Evolutionary conservation across 768 basidiomycete genomes (phyloP).

Genomic region (Omphalotus guepiniiformis): DNA sequence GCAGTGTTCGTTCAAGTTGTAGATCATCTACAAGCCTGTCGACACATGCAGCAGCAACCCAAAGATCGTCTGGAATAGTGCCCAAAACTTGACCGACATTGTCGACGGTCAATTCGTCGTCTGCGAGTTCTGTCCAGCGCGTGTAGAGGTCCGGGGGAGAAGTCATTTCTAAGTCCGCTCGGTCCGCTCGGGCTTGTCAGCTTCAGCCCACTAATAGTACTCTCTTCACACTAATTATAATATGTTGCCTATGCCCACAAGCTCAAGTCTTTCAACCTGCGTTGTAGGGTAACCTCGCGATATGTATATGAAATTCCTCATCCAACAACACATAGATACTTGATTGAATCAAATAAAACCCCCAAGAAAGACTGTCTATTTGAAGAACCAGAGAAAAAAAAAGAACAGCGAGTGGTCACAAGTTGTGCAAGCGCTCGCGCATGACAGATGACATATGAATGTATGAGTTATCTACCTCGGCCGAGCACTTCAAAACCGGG

Average conservation of each 20-base stretch:
- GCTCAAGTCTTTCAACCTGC: no score
- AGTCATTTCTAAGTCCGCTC: no score
- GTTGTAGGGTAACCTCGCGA: not conserved
- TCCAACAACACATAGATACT: not conserved
- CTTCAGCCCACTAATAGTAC: no score
- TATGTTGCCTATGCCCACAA: no score
- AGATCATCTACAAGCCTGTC: slow-evolving; percentile 64
- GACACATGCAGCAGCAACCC: slow-evolving; percentile 71
- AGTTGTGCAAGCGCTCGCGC: no score
- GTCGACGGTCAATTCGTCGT: slow-evolving; percentile 54
- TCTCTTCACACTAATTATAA: no score
- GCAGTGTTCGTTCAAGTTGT: slow-evolving; percentile 49
- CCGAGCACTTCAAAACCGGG: slow-evolving; percentile 44
- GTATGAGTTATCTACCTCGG: slow-evolving; percentile 25
- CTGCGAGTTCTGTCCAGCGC: slow-evolving; percentile 53
- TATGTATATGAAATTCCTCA: not conserved
- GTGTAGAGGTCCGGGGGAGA: slow-evolving; percentile 33
- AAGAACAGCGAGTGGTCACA: no score
- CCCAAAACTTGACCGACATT: slow-evolving; percentile 44
- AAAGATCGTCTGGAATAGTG: slow-evolving; percentile 60
- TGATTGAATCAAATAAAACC: no score
- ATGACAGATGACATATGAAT: slow-evolving; percentile 4
- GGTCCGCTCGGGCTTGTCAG: no score
- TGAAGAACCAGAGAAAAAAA: not conserved
- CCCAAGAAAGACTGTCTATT: no score